Percentiles rank a stretch among this genome's conserved stretches.
Conservation (phyloP, 1,284 basidiomycete species). For the Heterobasidion parviporum region DNA sequence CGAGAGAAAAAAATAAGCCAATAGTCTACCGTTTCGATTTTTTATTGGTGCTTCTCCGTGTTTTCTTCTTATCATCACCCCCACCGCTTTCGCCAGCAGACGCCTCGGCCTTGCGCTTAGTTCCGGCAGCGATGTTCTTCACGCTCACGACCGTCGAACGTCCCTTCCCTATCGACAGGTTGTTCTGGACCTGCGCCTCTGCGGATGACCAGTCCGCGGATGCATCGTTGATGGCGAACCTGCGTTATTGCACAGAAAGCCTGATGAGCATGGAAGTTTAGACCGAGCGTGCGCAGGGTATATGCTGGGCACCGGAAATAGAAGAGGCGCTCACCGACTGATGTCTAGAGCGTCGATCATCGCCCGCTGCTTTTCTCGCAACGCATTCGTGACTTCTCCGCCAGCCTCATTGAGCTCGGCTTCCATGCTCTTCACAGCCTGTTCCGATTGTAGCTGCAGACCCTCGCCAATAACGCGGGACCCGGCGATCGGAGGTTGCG, state of each 20-base stretch:
- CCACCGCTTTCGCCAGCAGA: conserved; percentile 18
- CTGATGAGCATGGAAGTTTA: conserved; percentile 13
- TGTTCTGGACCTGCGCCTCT: conserved; percentile 60
- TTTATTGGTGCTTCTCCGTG: conserved; percentile 39
- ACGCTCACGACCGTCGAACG: conserved; percentile 71
- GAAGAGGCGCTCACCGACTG: conserved; percentile 45
- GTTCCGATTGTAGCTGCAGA: conserved; percentile 22
- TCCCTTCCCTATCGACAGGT: conserved; percentile 29
- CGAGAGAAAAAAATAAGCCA: not conserved
- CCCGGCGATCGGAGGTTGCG: conserved; percentile 3
- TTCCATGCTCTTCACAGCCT: conserved; percentile 44
- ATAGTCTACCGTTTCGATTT: conserved; percentile 43
- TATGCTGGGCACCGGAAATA: not conserved
- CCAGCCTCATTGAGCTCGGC: conserved; percentile 72
- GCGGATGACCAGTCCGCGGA: conserved; percentile 69
- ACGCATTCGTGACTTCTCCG: conserved; percentile 37
- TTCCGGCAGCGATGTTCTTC: conserved; percentile 42
- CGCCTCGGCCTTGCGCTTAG: conserved; percentile 56
- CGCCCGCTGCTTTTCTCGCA: conserved; percentile 68
- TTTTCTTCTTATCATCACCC: conserved; percentile 39
- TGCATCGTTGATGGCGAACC: conserved; percentile 72
- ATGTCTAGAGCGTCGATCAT: conserved; percentile 83
- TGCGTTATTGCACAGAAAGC: conserved; percentile 24
- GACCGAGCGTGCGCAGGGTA: not conserved
- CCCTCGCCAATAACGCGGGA: conserved; percentile 12